Conservation (phyloP, 192 early-diverging fungal species). For the Umbelopsis sp. region DNA sequence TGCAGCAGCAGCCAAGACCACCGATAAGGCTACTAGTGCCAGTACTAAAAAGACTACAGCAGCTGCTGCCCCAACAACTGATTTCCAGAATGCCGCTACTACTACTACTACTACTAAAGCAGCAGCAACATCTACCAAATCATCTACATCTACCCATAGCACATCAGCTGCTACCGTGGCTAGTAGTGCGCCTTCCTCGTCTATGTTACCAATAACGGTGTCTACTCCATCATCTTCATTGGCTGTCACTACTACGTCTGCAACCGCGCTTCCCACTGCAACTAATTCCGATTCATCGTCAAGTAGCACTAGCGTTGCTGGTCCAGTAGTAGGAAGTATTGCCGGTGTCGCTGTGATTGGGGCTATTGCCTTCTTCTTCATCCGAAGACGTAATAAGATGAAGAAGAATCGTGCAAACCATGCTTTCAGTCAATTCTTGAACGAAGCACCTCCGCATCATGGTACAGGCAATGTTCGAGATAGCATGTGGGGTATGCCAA, state of each 20-base stretch:
- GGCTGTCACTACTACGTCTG: background rate
- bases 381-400: background rate
- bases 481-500: slow-evolving; percentile 12
- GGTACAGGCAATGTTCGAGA: background rate
- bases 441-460: slow-evolving; percentile 6
- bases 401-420: background rate
- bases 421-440: slow-evolving; percentile 3
- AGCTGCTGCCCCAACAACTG: background rate
- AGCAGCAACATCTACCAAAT: background rate
- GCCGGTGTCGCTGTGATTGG: slow-evolving; percentile 18
- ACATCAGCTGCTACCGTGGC: background rate
- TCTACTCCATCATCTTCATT: background rate
- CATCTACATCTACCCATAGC: background rate
- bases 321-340: slow-evolving; percentile 16
- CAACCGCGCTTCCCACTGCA: background rate
- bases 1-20: background rate
- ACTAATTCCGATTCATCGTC: background rate
- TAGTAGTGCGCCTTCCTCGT: background rate
- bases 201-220: background rate
- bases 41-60: background rate
- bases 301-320: slow-evolving; percentile 3
- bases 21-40: background rate
- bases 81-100: background rate
- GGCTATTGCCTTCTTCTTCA: slow-evolving; percentile 18
- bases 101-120: background rate